Conservation (phyloP, 2,329 filamentous ascomycete genomes). For the Apiospora marii region DNA sequence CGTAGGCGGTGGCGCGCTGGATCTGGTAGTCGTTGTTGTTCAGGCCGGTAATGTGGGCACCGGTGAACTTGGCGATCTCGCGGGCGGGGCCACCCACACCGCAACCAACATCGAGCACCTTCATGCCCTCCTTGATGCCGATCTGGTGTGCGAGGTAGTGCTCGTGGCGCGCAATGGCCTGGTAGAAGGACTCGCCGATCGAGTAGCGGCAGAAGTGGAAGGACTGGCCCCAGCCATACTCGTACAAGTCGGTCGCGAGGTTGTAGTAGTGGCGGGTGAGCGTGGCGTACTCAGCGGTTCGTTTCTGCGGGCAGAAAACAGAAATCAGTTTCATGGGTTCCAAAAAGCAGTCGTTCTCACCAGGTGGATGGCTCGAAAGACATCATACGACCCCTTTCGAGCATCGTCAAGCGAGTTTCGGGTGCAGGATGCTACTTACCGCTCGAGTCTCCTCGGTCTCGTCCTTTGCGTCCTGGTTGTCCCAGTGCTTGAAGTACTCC, state of each 20-base stretch:
- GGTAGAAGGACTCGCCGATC: constrained; percentile 83
- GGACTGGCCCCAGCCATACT: constrained; percentile 94
- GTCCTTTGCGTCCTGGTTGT: constrained; percentile 78
- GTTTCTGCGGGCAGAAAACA: constrained; percentile 59
- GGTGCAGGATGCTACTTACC: constrained; percentile 55
- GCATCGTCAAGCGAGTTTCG: not conserved
- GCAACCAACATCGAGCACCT: constrained; percentile 93
- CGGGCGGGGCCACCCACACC: constrained; percentile 95
- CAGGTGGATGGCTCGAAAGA: not conserved
- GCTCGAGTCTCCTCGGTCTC: constrained; percentile 87
- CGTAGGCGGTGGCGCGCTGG: constrained; percentile 87
- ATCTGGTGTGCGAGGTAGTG: constrained; percentile 96
- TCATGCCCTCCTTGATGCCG: constrained; percentile 84
- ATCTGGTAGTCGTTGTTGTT: constrained; percentile 99
- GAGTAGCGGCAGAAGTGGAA: constrained; percentile 99
- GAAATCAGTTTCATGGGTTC: constrained; percentile 28
- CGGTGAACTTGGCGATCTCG: constrained; percentile 96
- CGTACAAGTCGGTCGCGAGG: constrained; percentile 93
- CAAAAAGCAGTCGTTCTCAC: not conserved
- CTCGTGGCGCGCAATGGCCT: constrained; percentile 95
- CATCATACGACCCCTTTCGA: not conserved
- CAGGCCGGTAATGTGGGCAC: constrained; percentile 85
- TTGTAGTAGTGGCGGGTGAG: constrained; percentile 98
- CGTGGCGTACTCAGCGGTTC: constrained; percentile 89
- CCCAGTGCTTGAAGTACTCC: constrained; percentile 97